Percentiles rank a stretch among this genome's conserved stretches.
phyloP scores from a whole-genome alignment of 2,329 filamentous ascomycete genomes.

The Nemania sp. region DNA sequence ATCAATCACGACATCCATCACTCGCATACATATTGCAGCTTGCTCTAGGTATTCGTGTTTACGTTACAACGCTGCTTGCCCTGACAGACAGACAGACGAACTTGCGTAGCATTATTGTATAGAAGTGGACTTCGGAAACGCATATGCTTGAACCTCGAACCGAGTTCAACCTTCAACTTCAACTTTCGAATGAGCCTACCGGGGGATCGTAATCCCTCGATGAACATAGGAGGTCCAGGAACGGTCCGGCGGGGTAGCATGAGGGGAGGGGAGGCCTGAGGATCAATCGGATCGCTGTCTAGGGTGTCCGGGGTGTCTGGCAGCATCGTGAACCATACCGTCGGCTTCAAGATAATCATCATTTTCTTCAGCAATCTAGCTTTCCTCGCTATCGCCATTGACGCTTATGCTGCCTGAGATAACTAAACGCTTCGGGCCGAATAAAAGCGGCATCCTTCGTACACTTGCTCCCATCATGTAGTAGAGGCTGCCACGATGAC shows the following conservation, averaged over 20 bases:
- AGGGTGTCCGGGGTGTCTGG: neutral
- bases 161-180: neutral
- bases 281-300: too few relatives aligned
- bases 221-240: neutral
- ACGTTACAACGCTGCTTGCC: too few relatives aligned
- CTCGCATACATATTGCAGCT: too few relatives aligned
- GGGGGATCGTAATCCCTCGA: neutral
- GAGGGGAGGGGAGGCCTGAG: too few relatives aligned
- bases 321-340: slow-evolving; percentile 1
- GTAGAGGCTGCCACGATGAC: neutral
- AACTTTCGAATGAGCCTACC: neutral
- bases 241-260: slow-evolving; percentile 28
- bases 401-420: neutral
- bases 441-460: neutral
- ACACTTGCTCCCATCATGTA: neutral
- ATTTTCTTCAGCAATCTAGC: neutral
- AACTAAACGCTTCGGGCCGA: too few relatives aligned
- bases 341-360: neutral
- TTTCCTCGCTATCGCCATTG: neutral
- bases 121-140: too few relatives aligned
- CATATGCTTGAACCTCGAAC: too few relatives aligned
- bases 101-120: too few relatives aligned
- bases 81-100: too few relatives aligned
- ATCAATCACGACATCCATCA: slow-evolving; percentile 1
- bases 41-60: too few relatives aligned